Base-by-base conservation (phyloP, 2,329 filamentous ascomycete species). In the Penicillium decumbens region DNA sequence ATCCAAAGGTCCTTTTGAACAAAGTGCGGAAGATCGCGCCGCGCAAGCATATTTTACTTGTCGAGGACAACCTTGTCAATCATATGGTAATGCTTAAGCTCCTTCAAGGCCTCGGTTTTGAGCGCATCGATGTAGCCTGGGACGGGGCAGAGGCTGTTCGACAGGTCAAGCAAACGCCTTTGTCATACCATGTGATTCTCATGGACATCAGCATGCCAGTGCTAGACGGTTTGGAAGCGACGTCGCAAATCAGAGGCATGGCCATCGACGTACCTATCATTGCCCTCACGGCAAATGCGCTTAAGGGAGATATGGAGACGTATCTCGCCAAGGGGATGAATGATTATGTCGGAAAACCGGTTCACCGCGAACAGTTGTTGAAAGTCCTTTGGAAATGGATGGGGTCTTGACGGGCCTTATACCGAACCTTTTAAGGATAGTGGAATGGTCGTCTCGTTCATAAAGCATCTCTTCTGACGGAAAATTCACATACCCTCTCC, bases 291-390 rank as follows among this genome's bases (percentile, higher is more conserved):
- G 78, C 78, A 0, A 79, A 80, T 51, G 79, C 80, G 0, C 66
- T 82, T 13, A 77, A 78, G 43, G 79, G 76, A 0, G 79, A 82
- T 50, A 73, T 70, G 3, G 79, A 81, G 41, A 70, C 67, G 7
- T 82, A 80, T 53, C 66, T 79, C 23, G 72, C 74, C 4, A 75
- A 74, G 43, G 80, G 80, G 0, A 80, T 82, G 78, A 75, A 77
- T 37, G 79, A 76, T 38, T 81, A 80, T 51, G 67, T 82, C 13
- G 67, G 77, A 1, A 82, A 81, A 55, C 79, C 79, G 0, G 72
- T 81, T 10, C 74, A 78, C 56, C 72, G 74, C n/a, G 72, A 73
- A 41, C 65, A 73, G 6, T 55, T 80, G 38, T 66, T 77, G 23
- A 68, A 70, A 23, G 63, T 75, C 48, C 54, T 80, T 25, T 65